Evolutionary conservation across 495 filamentous ascomycete genomes (phyloP), one percentile per base, ranked within the genome.

Genomic region (Neurospora sp.): DNA sequence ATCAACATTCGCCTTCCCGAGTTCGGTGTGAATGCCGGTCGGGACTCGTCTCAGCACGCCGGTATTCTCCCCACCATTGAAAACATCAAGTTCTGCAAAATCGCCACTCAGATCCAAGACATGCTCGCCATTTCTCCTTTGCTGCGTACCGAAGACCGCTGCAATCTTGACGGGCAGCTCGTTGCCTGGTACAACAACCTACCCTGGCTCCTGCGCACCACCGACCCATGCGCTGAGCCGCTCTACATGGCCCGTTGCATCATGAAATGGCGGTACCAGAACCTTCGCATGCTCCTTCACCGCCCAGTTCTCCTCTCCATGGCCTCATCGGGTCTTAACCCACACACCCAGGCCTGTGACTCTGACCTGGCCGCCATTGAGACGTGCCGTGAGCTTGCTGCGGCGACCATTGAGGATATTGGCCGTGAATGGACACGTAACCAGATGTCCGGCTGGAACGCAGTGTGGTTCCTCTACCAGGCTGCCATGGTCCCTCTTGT

Each of bases 241-340:
- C 87, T 94, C 37, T 87, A 88, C 73, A 90, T 90, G 71, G 88
- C 90, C 0, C 85, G 91, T 71, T 89, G 89, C 70, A 88, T 94
- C 76, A 94, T 93, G 90, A 91, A 92, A 78, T 94, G 92, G 92
- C 87, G 91, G 18, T 94, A 91, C 79, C 88, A 90, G 78, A 93
- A 92, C 76, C 87, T 92, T 71, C 90, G 92, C 71, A 92, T 94
- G 82, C 87, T 94, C 2, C 88, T 94, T n/a, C 89, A 93, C 78
- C 87, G 92, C 1, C 92, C 92, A 0, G 90, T 90, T 0, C 85
- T 94, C 6, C 86, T 94, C 5, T 91, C 88, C 76, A 87, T 91
- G 4, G 91, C 91, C 8, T 89, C 91, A 77, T 89, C 88, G 11
- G 88, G 89, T 14, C 86, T 87, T 9, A 85, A 87, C 39, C 79